Conservation (phyloP, 1,284 basidiomycete genomes). For the Trametes polyzona region DNA sequence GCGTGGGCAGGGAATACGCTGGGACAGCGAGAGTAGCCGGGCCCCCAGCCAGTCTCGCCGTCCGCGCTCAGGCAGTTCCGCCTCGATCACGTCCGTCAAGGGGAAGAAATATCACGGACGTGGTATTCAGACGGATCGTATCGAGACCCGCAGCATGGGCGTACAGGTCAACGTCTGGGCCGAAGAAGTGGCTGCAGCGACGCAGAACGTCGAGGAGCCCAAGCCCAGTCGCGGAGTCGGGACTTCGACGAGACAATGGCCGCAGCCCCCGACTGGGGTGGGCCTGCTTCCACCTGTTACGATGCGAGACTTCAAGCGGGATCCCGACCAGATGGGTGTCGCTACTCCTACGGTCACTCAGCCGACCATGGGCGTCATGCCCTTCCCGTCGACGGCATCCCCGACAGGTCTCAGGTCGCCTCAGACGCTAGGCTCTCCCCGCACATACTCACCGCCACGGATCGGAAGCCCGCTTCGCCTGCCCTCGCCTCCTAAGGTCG, state of each 20-base stretch:
- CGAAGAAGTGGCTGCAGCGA: conserved; percentile 17
- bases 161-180: conserved; percentile 51
- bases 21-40: conserved; percentile 30
- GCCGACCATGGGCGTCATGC: conserved; percentile 22
- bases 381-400: conserved; percentile 36
- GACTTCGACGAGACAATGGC: conserved; percentile 20
- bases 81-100: conserved; percentile 39
- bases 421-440: conserved; percentile 37
- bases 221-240: conserved; percentile 17
- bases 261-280: conserved; percentile 14
- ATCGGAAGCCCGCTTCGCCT: conserved; percentile 26
- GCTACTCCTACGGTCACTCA: conserved; percentile 25
- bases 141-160: conserved; percentile 52
- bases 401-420: conserved; percentile 39
- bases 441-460: conserved; percentile 38
- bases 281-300: conserved; percentile 33
- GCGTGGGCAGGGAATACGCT: conserved; percentile 38
- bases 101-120: conserved; percentile 57
- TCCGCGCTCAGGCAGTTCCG: conserved; percentile 37
- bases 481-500: conserved; percentile 23
- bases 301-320: conserved; percentile 28
- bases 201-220: conserved; percentile 16
- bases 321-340: conserved; percentile 32
- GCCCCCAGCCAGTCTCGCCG: conserved; percentile 37
- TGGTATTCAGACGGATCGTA: conserved; percentile 63